Evolutionary conservation across 176 grass and related monocot genomes (phyloP), one percentile per base, ranked within the genome.

Genomic region (Phragmites australis): DNA sequence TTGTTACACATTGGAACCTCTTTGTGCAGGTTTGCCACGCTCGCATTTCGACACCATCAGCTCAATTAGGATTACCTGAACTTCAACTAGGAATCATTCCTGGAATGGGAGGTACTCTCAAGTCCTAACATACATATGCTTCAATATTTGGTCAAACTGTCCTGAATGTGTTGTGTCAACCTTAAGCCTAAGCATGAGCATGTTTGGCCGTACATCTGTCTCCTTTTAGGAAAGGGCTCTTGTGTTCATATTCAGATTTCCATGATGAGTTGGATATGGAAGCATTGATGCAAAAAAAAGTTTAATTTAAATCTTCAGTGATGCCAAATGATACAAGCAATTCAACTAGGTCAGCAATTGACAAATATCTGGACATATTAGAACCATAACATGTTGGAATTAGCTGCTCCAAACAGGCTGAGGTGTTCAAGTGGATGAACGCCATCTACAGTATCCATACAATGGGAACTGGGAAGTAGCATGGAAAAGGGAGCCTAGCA

Each of bases 41-140:
- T 30, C 89, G 95, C 2, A 34, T 98, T 81, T 88, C 86, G 32
- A 94, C 95, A 87, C 72, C 86, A 3, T 81, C 70, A 85, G 77
- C 95, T 91, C 92, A 98, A 46, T 62, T 98, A 74, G 92, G 85
- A 18, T 45, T 98, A 64, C 95, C 92, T 65, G 92, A 94, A 79
- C 95, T 98, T 83, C 83, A 87, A 52, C 88, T 94, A 75, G 95
- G 90, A 43, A 74, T 98, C 66, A 94, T 98, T 86, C 90, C 95
- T 59, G 95, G 92, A 87, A 57, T 98, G 83, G 95, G 95, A 89
- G 95, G 95, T 97, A 86, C 6, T 80, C 65, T 75, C n/a, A 63
- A 75, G 21, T 43, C 43, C 44, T 53, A 80, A 27, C 19, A 68
- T 69, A 69, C 5, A 30, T 48, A 31, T 47, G 74, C 21, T 53